These are phyloP conservation scores for Eragrostis nindensis DNA, from an alignment of 176 grass and related monocot genomes.

Conservation along the genomic window DNA sequence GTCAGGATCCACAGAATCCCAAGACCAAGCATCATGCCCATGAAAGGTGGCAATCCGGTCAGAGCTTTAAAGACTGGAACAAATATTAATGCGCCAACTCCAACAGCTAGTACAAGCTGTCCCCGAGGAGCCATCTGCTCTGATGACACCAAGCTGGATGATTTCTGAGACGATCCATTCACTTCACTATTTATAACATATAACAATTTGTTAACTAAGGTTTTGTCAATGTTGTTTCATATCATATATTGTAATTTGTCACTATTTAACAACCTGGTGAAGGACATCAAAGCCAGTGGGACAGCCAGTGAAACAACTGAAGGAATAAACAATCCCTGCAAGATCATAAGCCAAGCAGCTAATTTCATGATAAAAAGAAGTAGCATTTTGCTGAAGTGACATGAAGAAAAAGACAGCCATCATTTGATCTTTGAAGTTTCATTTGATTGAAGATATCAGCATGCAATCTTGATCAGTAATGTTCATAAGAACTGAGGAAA, in stretches of 20 bases:
- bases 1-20: conserved; percentile 91
- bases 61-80: conserved; percentile 89
- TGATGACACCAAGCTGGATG: conserved; percentile 68
- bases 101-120: conserved; percentile 84
- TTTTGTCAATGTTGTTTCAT: neutral
- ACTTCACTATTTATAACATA: conserved; percentile 63
- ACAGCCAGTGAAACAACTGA: conserved; percentile 73
- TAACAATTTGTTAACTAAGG: conserved; percentile 31
- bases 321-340: conserved; percentile 89
- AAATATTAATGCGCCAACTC: conserved; percentile 78
- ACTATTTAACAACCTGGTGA: conserved; percentile 75
- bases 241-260: conserved; percentile 31
- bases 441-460: neutral
- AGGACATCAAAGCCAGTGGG: conserved; percentile 80
- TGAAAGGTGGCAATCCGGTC: conserved; percentile 90
- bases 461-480: neutral
- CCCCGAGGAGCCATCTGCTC: conserved; percentile 96
- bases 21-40: conserved; percentile 91
- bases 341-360: conserved; percentile 39
- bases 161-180: conserved; percentile 66
- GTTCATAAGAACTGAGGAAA: conserved; percentile 1
- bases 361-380: conserved; percentile 12
- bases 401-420: neutral
- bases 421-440: too few relatives aligned
- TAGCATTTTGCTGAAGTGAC: conserved; percentile 21